Evolutionary conservation across 768 basidiomycete species (phyloP), one percentile per base, ranked within the genome.

Genomic region (Kwoniella dendrophila): DNA sequence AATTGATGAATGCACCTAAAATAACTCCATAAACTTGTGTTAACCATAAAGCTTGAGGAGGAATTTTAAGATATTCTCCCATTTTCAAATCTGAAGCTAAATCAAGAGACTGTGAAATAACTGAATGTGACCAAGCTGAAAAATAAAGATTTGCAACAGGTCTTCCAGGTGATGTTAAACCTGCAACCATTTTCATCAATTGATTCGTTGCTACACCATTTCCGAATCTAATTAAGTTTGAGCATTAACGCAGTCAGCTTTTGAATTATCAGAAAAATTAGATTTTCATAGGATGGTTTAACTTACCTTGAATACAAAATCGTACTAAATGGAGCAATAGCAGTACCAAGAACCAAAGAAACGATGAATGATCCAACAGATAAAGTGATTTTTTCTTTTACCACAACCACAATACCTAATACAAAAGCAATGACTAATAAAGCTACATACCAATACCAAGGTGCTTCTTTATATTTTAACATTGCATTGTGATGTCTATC

Each of bases 301-400:
- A 27, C 22, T 30, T 48, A 14, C 45, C 4, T n/a, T 16, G 34
- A 29, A 27, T 62, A 62, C 30, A 36, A 36, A 30, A 44, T 56
- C 24, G 26, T 4, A 26, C 22, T 14, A 29, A 63, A 56, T 3
- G 62, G 62, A 5, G 62, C 43, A 24, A 63, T 63, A 36, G 57
- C 32, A 14, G 32, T 27, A 0, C 62, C 62, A 26, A 63, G 55
- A 32, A 51, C 45, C 56, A 87, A 74, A 0, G 86, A 85, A 50
- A 85, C 72, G 33, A 88, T 82, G 70, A 84, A 87, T 0, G 84
- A 84, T 83, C 84, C 86, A 83, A 83, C 84, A 3, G 86, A 84
- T 18, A 88, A 81, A 0, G 85, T 85, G 1, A 86, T 86, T 64
- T 86, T 80, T 14, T 85, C 86, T 64, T 82, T 84, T 63, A 85